Base-by-base conservation (phyloP, 164 flowering plant species). In the Malania oleifera region DNA sequence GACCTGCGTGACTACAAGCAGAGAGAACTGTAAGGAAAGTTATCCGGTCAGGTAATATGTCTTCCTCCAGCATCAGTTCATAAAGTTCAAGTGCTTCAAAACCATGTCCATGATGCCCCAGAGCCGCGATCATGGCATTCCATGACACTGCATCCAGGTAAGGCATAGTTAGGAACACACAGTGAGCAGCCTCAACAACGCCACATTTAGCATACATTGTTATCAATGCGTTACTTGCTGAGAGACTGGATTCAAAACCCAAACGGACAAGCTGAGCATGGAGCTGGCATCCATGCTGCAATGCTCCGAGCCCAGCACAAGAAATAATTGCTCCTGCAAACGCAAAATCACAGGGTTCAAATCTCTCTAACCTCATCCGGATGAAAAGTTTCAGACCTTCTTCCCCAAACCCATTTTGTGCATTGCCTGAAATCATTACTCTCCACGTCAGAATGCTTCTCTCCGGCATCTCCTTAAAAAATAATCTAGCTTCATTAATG, bases 131-230 rank as follows among this genome's bases (percentile, higher is more conserved):
- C 90, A 90, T 76, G 45, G 75, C 72, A 60, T 74, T 74, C 78
- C 75, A 70, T 26, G 78, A 74, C 15, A 74, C 73, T 19, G 70
- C 50, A 43, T 74, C 78, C 18, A 67, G 9, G 40, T 41, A 60
- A 41, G 75, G 67, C 78, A 87, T 90, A 9, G 80, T 74, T 24
- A 60, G 47, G 66, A 90, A 90, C 26, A 77, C 62, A 13, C 1
- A 5, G 23, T 72, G 54, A 2, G 95, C 83, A 37, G 75, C 84
- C 65, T 84, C 84, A 44, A 84, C 76, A 52, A 65, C 81, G 6
- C 97, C 95, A 66, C 92, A 83, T 67, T 79, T 82, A 13, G 81
- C 83, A 67, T 90, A 90, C 92, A 90, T 85, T 28, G 92, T 82
- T 26, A 90, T 72, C 47, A 90, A 59, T 39, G 97, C 80, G 69